Evolutionary conservation across 2,329 filamentous ascomycete genomes (phyloP).

Genomic region (Aspergillus carbonarius): DNA sequence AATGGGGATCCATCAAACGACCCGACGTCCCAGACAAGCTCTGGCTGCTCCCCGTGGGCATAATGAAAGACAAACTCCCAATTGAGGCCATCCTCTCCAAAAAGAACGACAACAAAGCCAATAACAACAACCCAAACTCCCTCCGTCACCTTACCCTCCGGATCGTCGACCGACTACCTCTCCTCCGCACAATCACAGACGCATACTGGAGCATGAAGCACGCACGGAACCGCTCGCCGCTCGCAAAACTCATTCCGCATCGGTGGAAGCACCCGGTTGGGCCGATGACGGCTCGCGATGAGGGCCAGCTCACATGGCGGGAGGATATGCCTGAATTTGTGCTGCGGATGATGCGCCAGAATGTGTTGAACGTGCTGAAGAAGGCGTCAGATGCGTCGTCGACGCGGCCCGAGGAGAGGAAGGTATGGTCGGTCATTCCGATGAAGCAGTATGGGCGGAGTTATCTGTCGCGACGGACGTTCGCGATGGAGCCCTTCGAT

Average conservation of each 20-base stretch:
- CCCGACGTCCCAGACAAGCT: slow-evolving; percentile 22
- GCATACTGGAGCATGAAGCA: slow-evolving; percentile 7
- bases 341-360: slow-evolving; percentile 36
- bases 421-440: slow-evolving; percentile 28
- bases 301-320: slow-evolving; percentile 44
- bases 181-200: slow-evolving; percentile 23
- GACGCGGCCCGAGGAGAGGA: slow-evolving; percentile 13
- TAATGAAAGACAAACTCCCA: slow-evolving; percentile 33
- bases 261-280: slow-evolving; percentile 36
- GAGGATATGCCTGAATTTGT: slow-evolving; percentile 49
- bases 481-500: slow-evolving; percentile 21
- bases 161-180: slow-evolving; percentile 28
- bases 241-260: slow-evolving; percentile 32
- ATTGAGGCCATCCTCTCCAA: not conserved
- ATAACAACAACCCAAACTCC: not conserved
- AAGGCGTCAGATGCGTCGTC: slow-evolving; percentile 28
- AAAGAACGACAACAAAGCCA: not conserved
- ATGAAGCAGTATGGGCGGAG: not conserved
- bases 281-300: slow-evolving; percentile 24
- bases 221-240: slow-evolving; percentile 13
- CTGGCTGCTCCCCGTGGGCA: slow-evolving; percentile 36
- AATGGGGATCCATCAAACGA: slow-evolving; percentile 37
- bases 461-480: slow-evolving; percentile 14
- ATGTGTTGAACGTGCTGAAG: slow-evolving; percentile 38
- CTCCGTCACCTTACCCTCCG: slow-evolving; percentile 24